Base-by-base conservation (phyloP, 202 grass and related monocot genomes). In the Musa balbisiana region DNA sequence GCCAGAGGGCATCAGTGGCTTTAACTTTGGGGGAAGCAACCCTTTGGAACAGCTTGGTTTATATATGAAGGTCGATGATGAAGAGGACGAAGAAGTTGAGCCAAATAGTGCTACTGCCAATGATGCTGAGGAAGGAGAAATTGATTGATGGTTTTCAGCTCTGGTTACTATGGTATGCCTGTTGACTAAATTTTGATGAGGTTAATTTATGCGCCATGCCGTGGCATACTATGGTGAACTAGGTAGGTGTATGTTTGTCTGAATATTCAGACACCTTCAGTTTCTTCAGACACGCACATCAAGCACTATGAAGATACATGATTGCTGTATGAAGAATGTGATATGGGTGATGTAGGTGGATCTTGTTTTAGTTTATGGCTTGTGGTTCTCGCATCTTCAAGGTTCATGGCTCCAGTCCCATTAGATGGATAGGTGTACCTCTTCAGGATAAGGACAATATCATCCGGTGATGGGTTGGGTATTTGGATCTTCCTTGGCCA, bases 1-100 rank as follows among this genome's bases (percentile, higher is more conserved):
- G 16, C 89, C 88, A 49, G 90, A 92, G n/a, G 76, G 56, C 49
- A 84, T 97, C 24, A 89, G 78, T 52, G 79, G 87, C 54, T 99
- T 95, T 84, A 73, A 83, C 50, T 69, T 89, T 20, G 91, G 75
- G 20, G 60, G 95, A 73, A 81, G 85, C 65, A 99, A 99, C 80
- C 75, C 91, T 56, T 77, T 99, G 49, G 95, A 92, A 80, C 86
- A 87, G 77, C 89, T 99, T 14, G 95, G 95, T 49, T 74, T 99
- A 51, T 99, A 85, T 68, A 99, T 94, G 82, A 99, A 99, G 85
- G 87, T 69, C 73, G 91, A 95, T 53, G 91, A 93, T 2, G 91
- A 99, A 67, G 95, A 95, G 16, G 93, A 93, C 0, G 93, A 97
- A 20, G 93, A 96, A 80, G 75, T 73, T 5, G 95, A 83, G 72